A percentile compares a stretch with the other conserved stretches of the same genome.
Conservation (phyloP, 2,329 filamentous ascomycete species). For the Cercospora citrullina region DNA sequence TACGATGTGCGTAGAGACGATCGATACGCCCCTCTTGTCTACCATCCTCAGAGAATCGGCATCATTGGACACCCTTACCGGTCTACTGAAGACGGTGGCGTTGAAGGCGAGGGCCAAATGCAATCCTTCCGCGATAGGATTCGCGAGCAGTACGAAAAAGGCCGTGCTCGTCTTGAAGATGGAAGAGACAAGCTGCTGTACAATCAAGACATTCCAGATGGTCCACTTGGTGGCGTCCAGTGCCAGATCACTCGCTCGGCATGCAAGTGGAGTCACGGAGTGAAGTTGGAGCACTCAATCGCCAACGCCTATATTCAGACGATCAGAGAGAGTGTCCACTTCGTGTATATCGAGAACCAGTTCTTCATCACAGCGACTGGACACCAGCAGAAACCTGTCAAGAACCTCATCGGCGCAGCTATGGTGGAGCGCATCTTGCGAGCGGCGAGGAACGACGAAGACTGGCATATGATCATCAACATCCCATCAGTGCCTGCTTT, state of each 20-base stretch:
- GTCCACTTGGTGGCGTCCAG: constrained; percentile 67
- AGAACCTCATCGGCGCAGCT: constrained; percentile 75
- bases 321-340: constrained; percentile 83
- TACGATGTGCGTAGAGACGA: constrained; percentile 62
- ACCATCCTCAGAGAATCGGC: constrained; percentile 40
- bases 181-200: constrained; percentile 24
- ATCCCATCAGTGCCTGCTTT: constrained; percentile 83
- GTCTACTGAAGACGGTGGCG: constrained; percentile 28
- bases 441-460: constrained; percentile 63
- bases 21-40: constrained; percentile 48
- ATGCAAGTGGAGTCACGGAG: constrained; percentile 60
- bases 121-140: constrained; percentile 38
- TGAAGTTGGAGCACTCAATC: constrained; percentile 71
- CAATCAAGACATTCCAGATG: constrained; percentile 30
- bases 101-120: constrained; percentile 34
- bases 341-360: constrained; percentile 62
- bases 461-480: constrained; percentile 72
- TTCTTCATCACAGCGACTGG: constrained; percentile 85
- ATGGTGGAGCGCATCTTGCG: constrained; percentile 76
- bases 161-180: constrained; percentile 31
- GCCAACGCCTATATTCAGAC: constrained; percentile 93
- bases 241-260: constrained; percentile 72
- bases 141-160: constrained; percentile 32
- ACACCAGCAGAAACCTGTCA: constrained; percentile 68
- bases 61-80: constrained; percentile 39